A percentile compares a stretch with the other conserved stretches of the same genome.
phyloP scores from a whole-genome alignment of 1,139 yeast species.

The Yamadazyma sp. region DNA sequence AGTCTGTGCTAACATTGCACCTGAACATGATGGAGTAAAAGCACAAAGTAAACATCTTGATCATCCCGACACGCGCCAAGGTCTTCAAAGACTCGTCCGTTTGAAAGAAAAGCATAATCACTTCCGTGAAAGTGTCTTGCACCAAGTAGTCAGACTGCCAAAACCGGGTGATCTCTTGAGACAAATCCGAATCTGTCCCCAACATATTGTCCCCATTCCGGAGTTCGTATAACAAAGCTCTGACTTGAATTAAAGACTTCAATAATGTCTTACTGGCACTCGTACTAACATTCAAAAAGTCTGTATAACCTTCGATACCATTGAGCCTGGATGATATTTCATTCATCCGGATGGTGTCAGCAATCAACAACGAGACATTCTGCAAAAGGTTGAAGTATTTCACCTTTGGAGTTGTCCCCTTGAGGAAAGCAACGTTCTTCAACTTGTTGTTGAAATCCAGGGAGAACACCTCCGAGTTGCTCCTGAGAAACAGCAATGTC shows the following conservation, averaged over 20 bases:
- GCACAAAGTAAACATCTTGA: slow-evolving; percentile 26
- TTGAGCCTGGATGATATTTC: slow-evolving; percentile 55
- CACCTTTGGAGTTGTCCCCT: slow-evolving; percentile 15
- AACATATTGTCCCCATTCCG: slow-evolving; percentile 18
- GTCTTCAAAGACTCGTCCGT: slow-evolving; percentile 44
- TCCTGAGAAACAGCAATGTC: slow-evolving; percentile 10
- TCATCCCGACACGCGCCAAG: slow-evolving; percentile 29
- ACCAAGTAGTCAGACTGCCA: slow-evolving; percentile 27
- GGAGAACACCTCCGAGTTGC: slow-evolving; percentile 13
- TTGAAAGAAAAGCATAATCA: slow-evolving; percentile 41
- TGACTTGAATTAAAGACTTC: slow-evolving; percentile 34
- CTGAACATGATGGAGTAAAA: slow-evolving; percentile 20
- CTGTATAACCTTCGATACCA: slow-evolving; percentile 31
- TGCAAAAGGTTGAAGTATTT: slow-evolving; percentile 22
- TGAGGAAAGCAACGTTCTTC: slow-evolving; percentile 12
- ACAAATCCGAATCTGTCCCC: slow-evolving; percentile 17
- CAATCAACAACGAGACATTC: slow-evolving; percentile 36
- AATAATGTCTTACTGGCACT: slow-evolving; percentile 35
- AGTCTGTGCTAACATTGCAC: slow-evolving; percentile 1
- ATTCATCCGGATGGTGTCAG: slow-evolving; percentile 56
- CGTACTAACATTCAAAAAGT: slow-evolving; percentile 35
- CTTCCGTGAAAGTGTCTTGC: slow-evolving; percentile 39
- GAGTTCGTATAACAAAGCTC: slow-evolving; percentile 24
- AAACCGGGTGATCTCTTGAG: slow-evolving; percentile 20
- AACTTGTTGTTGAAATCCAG: slow-evolving; percentile 14